phyloP scores from a whole-genome alignment of 2,329 filamentous ascomycete genomes.

The Neofusicoccum parvum region DNA sequence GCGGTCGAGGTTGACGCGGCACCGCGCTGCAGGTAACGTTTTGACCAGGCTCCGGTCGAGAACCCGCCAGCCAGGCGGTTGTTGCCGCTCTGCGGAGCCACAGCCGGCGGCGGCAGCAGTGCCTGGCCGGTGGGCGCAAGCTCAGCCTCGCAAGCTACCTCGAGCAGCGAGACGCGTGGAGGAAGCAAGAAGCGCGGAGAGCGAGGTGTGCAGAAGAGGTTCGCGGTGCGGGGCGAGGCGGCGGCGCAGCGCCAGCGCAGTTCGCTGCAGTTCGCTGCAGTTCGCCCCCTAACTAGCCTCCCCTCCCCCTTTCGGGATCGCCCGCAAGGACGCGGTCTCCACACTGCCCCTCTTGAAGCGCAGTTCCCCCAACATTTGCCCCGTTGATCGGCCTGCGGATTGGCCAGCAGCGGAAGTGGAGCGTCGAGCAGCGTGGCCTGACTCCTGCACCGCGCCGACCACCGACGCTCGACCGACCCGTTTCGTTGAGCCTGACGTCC shows the following conservation, averaged over 20 bases:
- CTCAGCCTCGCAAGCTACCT: neutral
- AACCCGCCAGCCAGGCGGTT: neutral
- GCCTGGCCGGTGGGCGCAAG: neutral
- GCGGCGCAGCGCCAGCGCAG: no score
- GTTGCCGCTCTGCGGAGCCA: neutral
- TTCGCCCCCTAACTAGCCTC: no score
- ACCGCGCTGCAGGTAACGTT: neutral
- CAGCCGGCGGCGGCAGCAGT: neutral
- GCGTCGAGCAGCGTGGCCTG: neutral
- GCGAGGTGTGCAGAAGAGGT: no score
- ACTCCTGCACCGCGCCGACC: slow-evolving; percentile 6
- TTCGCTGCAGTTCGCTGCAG: no score
- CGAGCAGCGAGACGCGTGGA: neutral
- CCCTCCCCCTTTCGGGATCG: neutral
- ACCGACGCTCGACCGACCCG: slow-evolving; percentile 5
- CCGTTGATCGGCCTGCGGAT: slow-evolving; percentile 16
- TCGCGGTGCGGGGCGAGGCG: no score
- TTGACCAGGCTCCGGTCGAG: neutral
- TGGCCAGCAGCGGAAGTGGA: neutral
- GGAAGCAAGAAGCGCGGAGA: neutral
- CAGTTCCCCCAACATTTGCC: slow-evolving; percentile 14
- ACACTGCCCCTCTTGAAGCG: slow-evolving; percentile 1
- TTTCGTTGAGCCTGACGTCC: slow-evolving; percentile 4
- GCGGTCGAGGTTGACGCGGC: neutral
- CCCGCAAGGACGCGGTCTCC: slow-evolving; percentile 1